Conservation (phyloP, 1,284 basidiomycete species). For the Ceratobasidium sp. region DNA sequence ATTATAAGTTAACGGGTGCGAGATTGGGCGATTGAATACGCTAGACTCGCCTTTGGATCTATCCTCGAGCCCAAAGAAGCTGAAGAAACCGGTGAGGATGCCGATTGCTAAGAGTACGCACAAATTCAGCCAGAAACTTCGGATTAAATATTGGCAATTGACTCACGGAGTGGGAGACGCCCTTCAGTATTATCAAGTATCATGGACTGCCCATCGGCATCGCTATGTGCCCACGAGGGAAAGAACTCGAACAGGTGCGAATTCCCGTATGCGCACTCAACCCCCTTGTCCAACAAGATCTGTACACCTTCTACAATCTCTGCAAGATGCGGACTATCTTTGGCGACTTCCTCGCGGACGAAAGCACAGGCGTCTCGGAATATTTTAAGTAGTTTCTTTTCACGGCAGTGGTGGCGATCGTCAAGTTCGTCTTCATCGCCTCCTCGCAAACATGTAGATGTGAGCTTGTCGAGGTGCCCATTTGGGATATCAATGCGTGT, state of each 20-base stretch:
- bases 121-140: constrained; percentile 2
- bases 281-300: background rate
- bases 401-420: too few relatives aligned
- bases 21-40: background rate
- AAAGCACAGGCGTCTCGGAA: constrained; percentile 19
- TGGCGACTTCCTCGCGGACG: background rate
- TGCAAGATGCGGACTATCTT: background rate
- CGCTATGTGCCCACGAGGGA: constrained; percentile 41
- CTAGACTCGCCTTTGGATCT: too few relatives aligned
- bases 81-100: too few relatives aligned
- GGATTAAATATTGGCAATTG: too few relatives aligned
- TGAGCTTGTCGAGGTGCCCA: too few relatives aligned
- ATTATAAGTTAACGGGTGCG: background rate
- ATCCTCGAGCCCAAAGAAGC: too few relatives aligned
- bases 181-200: too few relatives aligned
- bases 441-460: too few relatives aligned
- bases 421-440: too few relatives aligned
- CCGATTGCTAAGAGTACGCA: too few relatives aligned
- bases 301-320: constrained; percentile 16
- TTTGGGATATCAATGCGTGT: too few relatives aligned
- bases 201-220: background rate
- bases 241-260: constrained; percentile 25
- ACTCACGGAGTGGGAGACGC: too few relatives aligned
- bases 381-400: constrained; percentile 5
- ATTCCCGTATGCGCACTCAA: constrained; percentile 2